Percentiles rank a stretch among this genome's conserved stretches.
Evolutionary conservation across 1,284 basidiomycete species (phyloP).

Genomic region (Schizopora paradoxa): DNA sequence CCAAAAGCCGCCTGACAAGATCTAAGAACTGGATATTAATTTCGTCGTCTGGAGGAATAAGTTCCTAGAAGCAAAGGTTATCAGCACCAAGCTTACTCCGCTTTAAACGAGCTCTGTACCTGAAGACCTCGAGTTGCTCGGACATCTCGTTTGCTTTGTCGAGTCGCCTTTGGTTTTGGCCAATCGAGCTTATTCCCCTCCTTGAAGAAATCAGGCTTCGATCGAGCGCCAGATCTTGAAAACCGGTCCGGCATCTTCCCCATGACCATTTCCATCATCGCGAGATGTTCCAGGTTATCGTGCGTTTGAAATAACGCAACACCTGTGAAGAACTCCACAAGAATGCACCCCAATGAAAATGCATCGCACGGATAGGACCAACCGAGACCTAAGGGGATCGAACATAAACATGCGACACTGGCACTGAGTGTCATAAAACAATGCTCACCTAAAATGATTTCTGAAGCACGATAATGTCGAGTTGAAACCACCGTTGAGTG

Average conservation of each 20-base stretch:
- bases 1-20: constrained; percentile 81
- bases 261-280: constrained; percentile 99
- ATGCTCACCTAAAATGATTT: constrained; percentile 90
- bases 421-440: constrained; percentile 1
- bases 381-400: constrained; percentile 76
- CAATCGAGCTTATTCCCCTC: constrained; percentile 81
- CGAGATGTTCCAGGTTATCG: constrained; percentile 97
- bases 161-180: constrained; percentile 82
- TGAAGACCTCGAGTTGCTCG: constrained; percentile 75
- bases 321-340: constrained; percentile 98
- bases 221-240: constrained; percentile 61
- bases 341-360: constrained; percentile 97
- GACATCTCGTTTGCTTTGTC: constrained; percentile 93
- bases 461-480: constrained; percentile 96
- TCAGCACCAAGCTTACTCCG: constrained; percentile 10
- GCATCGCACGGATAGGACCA: constrained; percentile 99
- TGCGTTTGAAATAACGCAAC: constrained; percentile 98
- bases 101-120: constrained; percentile 29
- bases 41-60: constrained; percentile 70
- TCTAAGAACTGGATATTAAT: constrained; percentile 81
- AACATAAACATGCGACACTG: constrained; percentile 17
- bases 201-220: constrained; percentile 92
- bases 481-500: constrained; percentile 98
- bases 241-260: constrained; percentile 92
- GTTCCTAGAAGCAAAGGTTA: constrained; percentile 51